Evolutionary conservation across 768 basidiomycete species (phyloP), one percentile per base, ranked within the genome.

Genomic region (Suillus tomentosus): DNA sequence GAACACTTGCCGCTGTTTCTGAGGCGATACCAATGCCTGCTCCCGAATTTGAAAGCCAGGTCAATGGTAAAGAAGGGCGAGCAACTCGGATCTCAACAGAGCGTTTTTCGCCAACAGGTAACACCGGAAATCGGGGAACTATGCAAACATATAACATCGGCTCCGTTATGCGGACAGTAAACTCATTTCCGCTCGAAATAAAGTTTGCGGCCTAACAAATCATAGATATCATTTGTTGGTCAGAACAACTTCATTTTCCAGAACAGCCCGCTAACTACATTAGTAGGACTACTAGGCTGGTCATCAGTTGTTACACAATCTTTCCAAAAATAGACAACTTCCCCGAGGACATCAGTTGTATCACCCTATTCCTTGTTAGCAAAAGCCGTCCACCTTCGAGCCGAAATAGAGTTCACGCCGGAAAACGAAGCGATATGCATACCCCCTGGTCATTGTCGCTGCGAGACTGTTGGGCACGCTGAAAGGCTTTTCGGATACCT

Each of bases 341-440:
- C 71, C 74, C 10, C 67, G 69, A 43, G 3, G 67, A 73, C n/a
- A 77, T 91, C 61, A 27, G 27, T 27, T 27, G 27, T 56, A 91
- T 93, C 59, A 82, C 90, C 22, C 85, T 96, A 55, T 27, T 95
- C 92, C 27, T 90, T 94, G 22, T 84, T 97, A 51, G 81, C 93
- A 56, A 98, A 98, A 72, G 80, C 87, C 19, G 88, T 99, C 66
- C 82, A 98, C 51, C 82, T 91, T 43, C 96, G 98, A 78, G 95
- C 95, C 22, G 95, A 97, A 78, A 91, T 88, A 0, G 96, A 99
- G 76, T 92, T 96, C 11, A 87, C 91, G 95, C 95, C 3, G 92
- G 95, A 76, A 88, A 91, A 70, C 86, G 87, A 39, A 90, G 90
- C 31, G 95, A 94, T 0, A 81, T 27, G 9, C 24, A 27, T 83